Evolutionary conservation across 495 filamentous ascomycete genomes (phyloP), one percentile per base, ranked within the genome.

Genomic region (Neurospora sp.): DNA sequence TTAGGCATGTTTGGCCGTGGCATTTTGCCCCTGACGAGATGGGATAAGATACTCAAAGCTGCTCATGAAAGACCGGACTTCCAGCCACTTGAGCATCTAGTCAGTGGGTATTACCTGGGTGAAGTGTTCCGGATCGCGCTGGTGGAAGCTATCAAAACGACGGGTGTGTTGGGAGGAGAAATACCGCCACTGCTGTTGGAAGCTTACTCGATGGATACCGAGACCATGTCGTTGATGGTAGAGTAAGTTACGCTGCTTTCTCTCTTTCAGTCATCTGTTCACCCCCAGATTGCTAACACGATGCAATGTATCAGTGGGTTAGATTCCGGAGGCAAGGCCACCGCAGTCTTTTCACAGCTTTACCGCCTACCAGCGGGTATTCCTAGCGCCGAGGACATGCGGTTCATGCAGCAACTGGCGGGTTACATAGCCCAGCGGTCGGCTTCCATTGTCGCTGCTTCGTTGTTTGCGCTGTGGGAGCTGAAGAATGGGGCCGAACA

Each of bases 21-120:
- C 68, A 89, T 92, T 27, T 83, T 91, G 5, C 88, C 91, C 10
- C 82, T 90, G 65, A 94, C 93, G 4, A 88, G 87, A 75, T 95
- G 92, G 92, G 93, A 96, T 74, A 74, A 82, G 14, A 77, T 84
- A 39, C 82, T 97, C 12, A 90, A 90, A 72, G 81, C 79, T 2
- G 86, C 82, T 1, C 91, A 92, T 77, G 86, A 90, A 16, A 86
- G 88, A 5, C 93, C 93, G 0, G 91, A 92, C 1, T 97, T 96
- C 74, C 93, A 96, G 75, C 93, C 93, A 0, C 86, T 95, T 39
- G 93, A 97, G 80, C 91, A 95, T 74, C 87, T 94, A 81, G 90
- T 93, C 7, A 89, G 91, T 73, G 93, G 93, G 7, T 90, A 90
- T 44, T 97, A 97, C 78, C 87, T 97, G 5, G 93, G 93, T 31